Evolutionary conservation across 345 rosid species (phyloP).

Genomic region (Reutealis trisperma): DNA sequence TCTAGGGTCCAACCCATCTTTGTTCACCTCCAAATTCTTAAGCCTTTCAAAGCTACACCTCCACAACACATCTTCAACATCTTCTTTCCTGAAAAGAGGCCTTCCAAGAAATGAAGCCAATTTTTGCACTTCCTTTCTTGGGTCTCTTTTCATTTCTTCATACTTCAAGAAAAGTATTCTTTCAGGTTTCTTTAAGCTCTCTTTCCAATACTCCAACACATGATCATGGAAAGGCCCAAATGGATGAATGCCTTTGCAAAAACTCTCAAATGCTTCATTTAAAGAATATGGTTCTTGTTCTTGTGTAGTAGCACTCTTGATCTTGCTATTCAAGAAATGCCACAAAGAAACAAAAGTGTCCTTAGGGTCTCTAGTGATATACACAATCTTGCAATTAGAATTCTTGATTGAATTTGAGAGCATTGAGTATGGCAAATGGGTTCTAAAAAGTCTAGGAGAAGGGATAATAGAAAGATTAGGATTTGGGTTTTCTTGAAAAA

Average conservation of each 20-base stretch:
- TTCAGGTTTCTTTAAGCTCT: conserved; percentile 19
- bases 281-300: too few species aligned
- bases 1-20: conserved; percentile 27
- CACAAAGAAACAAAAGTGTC: too few species aligned
- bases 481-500: too few species aligned
- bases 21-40: conserved; percentile 41
- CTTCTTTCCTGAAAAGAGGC: conserved; percentile 20
- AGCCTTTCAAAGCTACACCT: conserved; percentile 45
- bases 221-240: conserved; percentile 40
- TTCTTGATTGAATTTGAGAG: too few species aligned
- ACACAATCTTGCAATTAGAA: too few species aligned
- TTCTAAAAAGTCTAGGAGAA: too few species aligned
- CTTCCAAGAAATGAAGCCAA: conserved; percentile 27
- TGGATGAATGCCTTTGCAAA: conserved; percentile 28
- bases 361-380: too few species aligned
- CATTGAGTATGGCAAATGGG: too few species aligned
- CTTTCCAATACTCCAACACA: conserved; percentile 32
- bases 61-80: conserved; percentile 32
- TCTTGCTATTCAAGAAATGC: too few species aligned
- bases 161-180: conserved; percentile 37
- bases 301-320: too few species aligned
- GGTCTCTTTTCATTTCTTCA: conserved; percentile 31
- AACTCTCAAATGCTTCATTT: conserved; percentile 29
- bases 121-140: too few species aligned
- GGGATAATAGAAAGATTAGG: too few species aligned